Base-by-base conservation (phyloP, 2,329 filamentous ascomycete genomes). In the Colletotrichum tabaci region DNA sequence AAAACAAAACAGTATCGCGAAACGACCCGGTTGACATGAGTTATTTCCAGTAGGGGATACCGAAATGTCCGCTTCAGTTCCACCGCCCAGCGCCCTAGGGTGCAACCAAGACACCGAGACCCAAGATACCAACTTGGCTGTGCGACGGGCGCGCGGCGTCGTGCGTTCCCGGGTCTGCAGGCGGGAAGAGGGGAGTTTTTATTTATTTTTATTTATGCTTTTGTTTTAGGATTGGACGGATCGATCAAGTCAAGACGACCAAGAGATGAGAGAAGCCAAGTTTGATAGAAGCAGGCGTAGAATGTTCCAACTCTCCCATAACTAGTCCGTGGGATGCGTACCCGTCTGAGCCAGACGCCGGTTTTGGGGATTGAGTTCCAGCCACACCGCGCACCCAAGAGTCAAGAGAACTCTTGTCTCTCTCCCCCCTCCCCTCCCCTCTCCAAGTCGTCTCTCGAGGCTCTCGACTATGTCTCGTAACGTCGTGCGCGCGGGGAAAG, bases 251-350 rank as follows among this genome's bases (percentile, higher is more conserved):
- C 26, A n/a, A 26, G 57, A 38, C 8, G 6, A 47, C 57, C 23
- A 16, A 57, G 6, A 13, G 10, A 23, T 18, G 21, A 30, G 21
- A 30, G 26, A 47, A 61, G 5, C 23, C 23, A 47, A 61, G 26
- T 26, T 61, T 35, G 30, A 2, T 9, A 9, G 30, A 30, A 5
- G 18, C 3, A 21, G 13, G 42, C 26, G 18, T 38, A 15, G 57
- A 61, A 61, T 61, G 57, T 61, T 61, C 57, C 38, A 61, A 47
- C 10, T 18, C 42, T 60, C 12, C 40, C 16, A 15, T 18, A 10
- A 16, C 16, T 16, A 35, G 10, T 15, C 26, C 21, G 18, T 30
- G 30, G 44, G 15, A 61, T 61, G 26, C 30, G 44, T 35, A 47
- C 23, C 57, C 44, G 30, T 47, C 57, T n/a, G 44, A 42, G 38